A percentile compares a stretch with the other conserved stretches of the same genome.
Evolutionary conservation across 257 asterid species (phyloP).

Genomic region (Penstemon eatonii): DNA sequence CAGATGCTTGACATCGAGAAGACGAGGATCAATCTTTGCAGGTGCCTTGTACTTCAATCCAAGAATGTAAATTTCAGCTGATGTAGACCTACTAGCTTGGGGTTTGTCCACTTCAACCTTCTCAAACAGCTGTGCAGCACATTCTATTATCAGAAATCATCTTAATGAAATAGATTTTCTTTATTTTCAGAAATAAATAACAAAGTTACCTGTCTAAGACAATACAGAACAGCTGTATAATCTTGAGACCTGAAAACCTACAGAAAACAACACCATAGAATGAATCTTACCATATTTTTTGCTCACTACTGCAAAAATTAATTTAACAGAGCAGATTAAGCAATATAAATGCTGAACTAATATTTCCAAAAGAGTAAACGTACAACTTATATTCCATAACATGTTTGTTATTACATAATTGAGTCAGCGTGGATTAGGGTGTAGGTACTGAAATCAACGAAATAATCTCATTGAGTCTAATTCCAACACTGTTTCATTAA

Average conservation of each 20-base stretch:
- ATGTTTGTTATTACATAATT: too few relatives aligned
- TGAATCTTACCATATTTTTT: background rate
- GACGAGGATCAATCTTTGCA: conserved; percentile 94
- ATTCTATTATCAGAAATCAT: conserved; percentile 21
- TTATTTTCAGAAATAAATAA: background rate
- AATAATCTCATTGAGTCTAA: too few relatives aligned
- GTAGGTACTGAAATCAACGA: too few relatives aligned
- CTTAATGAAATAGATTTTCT: too few relatives aligned
- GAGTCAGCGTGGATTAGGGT: too few relatives aligned
- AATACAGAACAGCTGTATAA: conserved; percentile 77
- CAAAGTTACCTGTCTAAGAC: conserved; percentile 82
- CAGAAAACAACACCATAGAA: background rate
- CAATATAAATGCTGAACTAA: background rate
- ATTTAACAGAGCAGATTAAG: background rate
- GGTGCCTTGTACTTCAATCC: conserved; percentile 90
- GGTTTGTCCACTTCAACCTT: conserved; percentile 97
- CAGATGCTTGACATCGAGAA: conserved; percentile 84
- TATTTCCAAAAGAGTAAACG: too few relatives aligned
- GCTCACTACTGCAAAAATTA: background rate
- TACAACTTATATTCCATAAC: too few relatives aligned
- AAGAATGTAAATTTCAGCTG: conserved; percentile 83
- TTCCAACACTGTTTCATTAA: too few relatives aligned
- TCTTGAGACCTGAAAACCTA: conserved; percentile 97
- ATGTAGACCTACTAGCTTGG: conserved; percentile 78
- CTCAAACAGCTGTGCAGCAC: conserved; percentile 71